These are phyloP conservation scores for Fraxinus cuspidata DNA, from an alignment of 257 asterid species.

Conservation along the genomic window DNA sequence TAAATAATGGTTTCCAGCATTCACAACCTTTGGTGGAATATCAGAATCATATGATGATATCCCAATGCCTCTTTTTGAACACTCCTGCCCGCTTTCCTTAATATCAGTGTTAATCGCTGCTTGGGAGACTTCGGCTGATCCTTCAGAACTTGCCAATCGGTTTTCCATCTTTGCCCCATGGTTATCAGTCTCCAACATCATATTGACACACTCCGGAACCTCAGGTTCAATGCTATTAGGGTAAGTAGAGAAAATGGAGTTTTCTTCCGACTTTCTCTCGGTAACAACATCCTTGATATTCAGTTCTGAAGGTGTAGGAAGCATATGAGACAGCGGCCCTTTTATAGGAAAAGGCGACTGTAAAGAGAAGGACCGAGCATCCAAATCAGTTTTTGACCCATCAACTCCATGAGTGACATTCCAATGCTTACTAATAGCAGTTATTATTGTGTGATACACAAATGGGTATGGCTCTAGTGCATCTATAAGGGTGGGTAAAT, in stretches of 20 bases:
- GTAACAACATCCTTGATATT: slow-evolving; percentile 32
- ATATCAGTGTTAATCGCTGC: slow-evolving; percentile 38
- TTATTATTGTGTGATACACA: slow-evolving; percentile 45
- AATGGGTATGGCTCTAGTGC: slow-evolving; percentile 54
- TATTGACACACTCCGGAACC: slow-evolving; percentile 34
- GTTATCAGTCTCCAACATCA: slow-evolving; percentile 37
- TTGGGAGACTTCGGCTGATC: slow-evolving; percentile 71
- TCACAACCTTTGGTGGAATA: slow-evolving; percentile 37
- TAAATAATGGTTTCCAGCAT: slow-evolving; percentile 32
- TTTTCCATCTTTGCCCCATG: slow-evolving; percentile 43
- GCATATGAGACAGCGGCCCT: slow-evolving; percentile 27
- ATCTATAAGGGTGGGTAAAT: slow-evolving; percentile 59
- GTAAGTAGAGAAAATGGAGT: slow-evolving; percentile 31
- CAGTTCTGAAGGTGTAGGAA: slow-evolving; percentile 30
- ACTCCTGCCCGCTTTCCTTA: slow-evolving; percentile 30
- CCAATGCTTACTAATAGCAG: slow-evolving; percentile 57
- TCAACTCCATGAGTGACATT: slow-evolving; percentile 47
- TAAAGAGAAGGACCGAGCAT: slow-evolving; percentile 33
- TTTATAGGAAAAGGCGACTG: slow-evolving; percentile 39
- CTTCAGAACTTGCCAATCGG: slow-evolving; percentile 67
- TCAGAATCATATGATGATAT: slow-evolving; percentile 33
- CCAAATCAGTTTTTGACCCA: slow-evolving; percentile 46
- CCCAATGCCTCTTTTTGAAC: slow-evolving; percentile 36
- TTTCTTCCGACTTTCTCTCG: slow-evolving; percentile 38
- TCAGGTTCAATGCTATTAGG: slow-evolving; percentile 44